Base-by-base conservation (phyloP, 2,329 filamentous ascomycete species). In the Phialocephala sp. region DNA sequence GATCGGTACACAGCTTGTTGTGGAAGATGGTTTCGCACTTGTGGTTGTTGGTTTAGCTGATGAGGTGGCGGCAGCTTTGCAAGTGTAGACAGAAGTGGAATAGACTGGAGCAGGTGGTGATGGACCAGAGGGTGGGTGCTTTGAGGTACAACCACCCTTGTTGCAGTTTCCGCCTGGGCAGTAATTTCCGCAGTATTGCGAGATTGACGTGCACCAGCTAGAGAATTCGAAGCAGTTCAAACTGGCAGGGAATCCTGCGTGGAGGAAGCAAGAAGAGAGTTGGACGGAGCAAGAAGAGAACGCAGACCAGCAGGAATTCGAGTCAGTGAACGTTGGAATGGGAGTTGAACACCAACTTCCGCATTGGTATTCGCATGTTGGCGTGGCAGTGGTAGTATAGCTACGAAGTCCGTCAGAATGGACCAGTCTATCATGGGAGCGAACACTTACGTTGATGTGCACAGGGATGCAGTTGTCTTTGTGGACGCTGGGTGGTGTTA, bases 311-410 rank as follows among this genome's bases (percentile, higher is more conserved):
- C 85, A 87, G 55, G 76, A 74, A 50, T 72, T 67, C 63, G 77
- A 68, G 72, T 84, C 78, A 47, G 74, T 73, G 76, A 81, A 87
- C 69, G 81, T 76, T 27, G 84, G 84, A 14, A 87, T 74, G 15
- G 83, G 79, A 55, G 78, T 79, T 43, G 80, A 80, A 72, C 83
- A 86, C 84, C 84, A 87, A 66, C 79, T 81, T 57, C 85, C 85
- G 68, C 82, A 82, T 69, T 81, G 77, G 76, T 84, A 87, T 73
- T 87, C 84, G 75, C 84, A 87, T 36, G 76, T 78, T 57, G 82
- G 75, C 11, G 83, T 80, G 27, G 80, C 74, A 12, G 80, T 60
- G 27, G 65, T 64, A 2, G 63, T 70, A n/a, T 43, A 64, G 32
- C 27, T 32, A 32, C 27, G 27, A 32, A 32, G 6, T 32, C 27